Percentiles rank a stretch among this genome's conserved stretches.
Evolutionary conservation across 1,139 yeast species (phyloP).

Genomic region (Yamadazyma kanchanaburiensis): DNA sequence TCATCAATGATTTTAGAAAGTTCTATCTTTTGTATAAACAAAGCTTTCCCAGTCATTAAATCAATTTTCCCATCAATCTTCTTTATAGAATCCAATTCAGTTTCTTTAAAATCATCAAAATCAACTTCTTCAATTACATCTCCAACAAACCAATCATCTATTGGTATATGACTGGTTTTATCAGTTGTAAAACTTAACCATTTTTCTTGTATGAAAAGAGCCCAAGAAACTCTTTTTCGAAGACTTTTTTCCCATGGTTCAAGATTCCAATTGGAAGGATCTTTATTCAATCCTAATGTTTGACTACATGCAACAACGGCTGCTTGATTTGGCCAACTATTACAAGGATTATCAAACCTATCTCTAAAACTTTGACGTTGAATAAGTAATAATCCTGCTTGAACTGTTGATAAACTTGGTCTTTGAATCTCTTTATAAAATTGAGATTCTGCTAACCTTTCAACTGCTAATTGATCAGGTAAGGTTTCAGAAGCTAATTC

Average conservation of each 20-base stretch:
- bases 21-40: slow-evolving; percentile 12
- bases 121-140: slow-evolving; percentile 7
- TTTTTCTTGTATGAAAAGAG: slow-evolving; percentile 12
- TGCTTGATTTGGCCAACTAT: slow-evolving; percentile 13
- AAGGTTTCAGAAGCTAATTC: slow-evolving; percentile 8
- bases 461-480: slow-evolving; percentile 12
- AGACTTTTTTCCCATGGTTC: slow-evolving; percentile 10
- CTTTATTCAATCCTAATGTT: slow-evolving; percentile 10
- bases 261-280: slow-evolving; percentile 9
- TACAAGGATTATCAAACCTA: slow-evolving; percentile 9
- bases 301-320: slow-evolving; percentile 12
- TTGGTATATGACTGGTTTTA: slow-evolving; percentile 9
- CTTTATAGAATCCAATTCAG: slow-evolving; percentile 1
- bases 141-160: slow-evolving; percentile 11
- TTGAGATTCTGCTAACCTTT: slow-evolving; percentile 10
- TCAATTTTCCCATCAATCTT: slow-evolving; percentile 10
- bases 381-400: slow-evolving; percentile 13
- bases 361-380: slow-evolving; percentile 14
- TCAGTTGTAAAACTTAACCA: slow-evolving; percentile 14
- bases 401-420: slow-evolving; percentile 11
- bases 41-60: slow-evolving; percentile 6
- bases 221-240: slow-evolving; percentile 13
- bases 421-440: slow-evolving; percentile 9
- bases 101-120: slow-evolving; percentile 7
- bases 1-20: slow-evolving; percentile 9